Conservation (phyloP, 2,329 filamentous ascomycete species). For the Beauveria sp. region DNA sequence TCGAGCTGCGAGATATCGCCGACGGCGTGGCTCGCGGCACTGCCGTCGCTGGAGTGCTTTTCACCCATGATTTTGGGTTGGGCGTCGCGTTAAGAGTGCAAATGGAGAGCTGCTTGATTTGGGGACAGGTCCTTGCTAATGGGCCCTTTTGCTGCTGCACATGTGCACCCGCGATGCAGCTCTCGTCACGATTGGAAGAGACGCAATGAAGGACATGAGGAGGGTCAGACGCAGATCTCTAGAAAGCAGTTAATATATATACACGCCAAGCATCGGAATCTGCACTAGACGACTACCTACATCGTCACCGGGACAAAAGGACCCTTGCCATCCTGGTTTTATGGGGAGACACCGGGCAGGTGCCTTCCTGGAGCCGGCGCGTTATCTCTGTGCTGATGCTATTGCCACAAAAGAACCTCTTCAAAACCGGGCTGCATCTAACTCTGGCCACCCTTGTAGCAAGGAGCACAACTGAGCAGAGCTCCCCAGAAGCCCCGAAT, state of each 20-base stretch:
- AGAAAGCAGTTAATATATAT: background rate
- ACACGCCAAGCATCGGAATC: background rate
- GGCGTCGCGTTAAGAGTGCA: background rate
- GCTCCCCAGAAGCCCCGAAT: conserved; percentile 1
- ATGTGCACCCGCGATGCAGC: background rate
- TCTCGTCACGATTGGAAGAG: background rate
- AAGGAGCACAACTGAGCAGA: background rate
- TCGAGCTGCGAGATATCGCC: conserved; percentile 6
- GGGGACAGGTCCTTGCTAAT: background rate
- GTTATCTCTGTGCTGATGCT: background rate
- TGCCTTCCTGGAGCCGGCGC: background rate
- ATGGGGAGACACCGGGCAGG: background rate
- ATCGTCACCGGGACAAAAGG: background rate
- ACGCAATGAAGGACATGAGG: background rate
- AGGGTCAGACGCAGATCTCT: background rate
- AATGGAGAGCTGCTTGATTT: background rate
- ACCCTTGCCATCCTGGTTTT: background rate
- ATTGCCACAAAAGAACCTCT: background rate
- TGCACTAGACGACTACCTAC: too few species aligned
- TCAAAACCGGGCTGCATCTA: background rate
- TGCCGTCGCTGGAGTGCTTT: background rate
- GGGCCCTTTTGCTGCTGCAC: background rate
- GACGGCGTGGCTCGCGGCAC: background rate
- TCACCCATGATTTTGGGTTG: background rate
- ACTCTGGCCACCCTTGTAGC: background rate